phyloP scores from a whole-genome alignment of 2,329 filamentous ascomycete species.

The Fusarium napiforme region DNA sequence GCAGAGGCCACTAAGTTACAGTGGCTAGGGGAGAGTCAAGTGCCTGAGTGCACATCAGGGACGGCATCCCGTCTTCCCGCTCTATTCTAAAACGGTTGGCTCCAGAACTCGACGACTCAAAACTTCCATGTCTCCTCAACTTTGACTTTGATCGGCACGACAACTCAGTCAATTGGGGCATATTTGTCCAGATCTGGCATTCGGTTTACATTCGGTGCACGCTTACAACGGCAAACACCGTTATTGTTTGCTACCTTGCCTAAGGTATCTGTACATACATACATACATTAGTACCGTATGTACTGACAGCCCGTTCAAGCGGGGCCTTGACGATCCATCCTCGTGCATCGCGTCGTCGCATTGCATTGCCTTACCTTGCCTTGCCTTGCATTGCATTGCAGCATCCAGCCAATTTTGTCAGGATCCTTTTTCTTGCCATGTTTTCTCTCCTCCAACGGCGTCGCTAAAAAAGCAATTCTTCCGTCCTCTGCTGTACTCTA shows the following conservation, averaged over 20 bases:
- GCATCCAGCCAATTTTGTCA: constrained; percentile 7
- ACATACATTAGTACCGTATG: neutral
- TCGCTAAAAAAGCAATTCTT: constrained; percentile 32
- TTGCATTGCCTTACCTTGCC: neutral
- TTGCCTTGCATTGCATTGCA: neutral
- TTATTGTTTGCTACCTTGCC: neutral
- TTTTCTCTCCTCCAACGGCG: constrained; percentile 5
- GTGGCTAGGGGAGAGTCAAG: neutral
- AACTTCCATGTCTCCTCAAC: neutral
- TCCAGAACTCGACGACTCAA: constrained; percentile 22
- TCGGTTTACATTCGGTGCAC: neutral
- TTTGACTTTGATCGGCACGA: neutral
- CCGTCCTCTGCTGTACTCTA: neutral
- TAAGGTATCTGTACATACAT: neutral
- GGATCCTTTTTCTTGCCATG: constrained; percentile 2
- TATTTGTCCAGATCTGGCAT: neutral
- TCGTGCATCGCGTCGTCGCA: constrained; percentile 18
- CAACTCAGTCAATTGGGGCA: neutral
- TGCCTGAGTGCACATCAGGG: constrained; percentile 6
- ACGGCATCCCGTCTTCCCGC: constrained; percentile 7
- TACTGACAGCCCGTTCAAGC: constrained; percentile 29
- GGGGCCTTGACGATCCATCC: constrained; percentile 25
- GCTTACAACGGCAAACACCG: neutral
- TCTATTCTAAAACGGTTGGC: neutral
- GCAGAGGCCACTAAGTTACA: neutral